Evolutionary conservation across 2,329 filamentous ascomycete genomes (phyloP).

Genomic region (Fusarium austroafricanum): DNA sequence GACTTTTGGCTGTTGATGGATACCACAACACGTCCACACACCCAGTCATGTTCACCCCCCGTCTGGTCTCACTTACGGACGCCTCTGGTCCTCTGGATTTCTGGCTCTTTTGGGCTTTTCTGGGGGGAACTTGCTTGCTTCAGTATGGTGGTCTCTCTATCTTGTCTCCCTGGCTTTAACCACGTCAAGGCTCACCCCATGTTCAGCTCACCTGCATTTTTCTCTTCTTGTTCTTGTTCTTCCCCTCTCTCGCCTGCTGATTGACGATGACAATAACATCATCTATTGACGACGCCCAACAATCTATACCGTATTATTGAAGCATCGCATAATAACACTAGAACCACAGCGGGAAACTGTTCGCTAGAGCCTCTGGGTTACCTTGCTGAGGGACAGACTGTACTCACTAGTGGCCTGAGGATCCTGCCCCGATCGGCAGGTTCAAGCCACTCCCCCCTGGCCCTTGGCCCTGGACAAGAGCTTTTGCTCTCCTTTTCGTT

Average conservation of each 20-base stretch:
- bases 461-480: slow-evolving; percentile 45
- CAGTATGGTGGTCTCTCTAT: background rate
- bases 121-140: slow-evolving; percentile 22
- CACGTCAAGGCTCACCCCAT: slow-evolving; percentile 38
- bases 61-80: slow-evolving; percentile 36
- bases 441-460: slow-evolving; percentile 48
- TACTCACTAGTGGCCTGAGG: slow-evolving; percentile 48
- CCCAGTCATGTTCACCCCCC: slow-evolving; percentile 20
- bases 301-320: background rate
- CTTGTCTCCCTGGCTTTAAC: slow-evolving; percentile 23
- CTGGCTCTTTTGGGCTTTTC: slow-evolving; percentile 30
- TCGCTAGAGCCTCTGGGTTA: slow-evolving; percentile 37
- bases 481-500: slow-evolving; percentile 53
- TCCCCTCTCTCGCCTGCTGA: slow-evolving; percentile 9
- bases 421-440: slow-evolving; percentile 52
- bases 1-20: slow-evolving; percentile 20
- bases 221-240: slow-evolving; percentile 13
- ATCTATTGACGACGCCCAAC: no score
- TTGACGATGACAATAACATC: background rate
- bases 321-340: slow-evolving; percentile 34
- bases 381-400: slow-evolving; percentile 14
- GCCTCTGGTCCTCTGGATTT: slow-evolving; percentile 29
- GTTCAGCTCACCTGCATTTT: slow-evolving; percentile 36
- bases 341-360: slow-evolving; percentile 33
- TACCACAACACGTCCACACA: slow-evolving; percentile 34